Base-by-base conservation (phyloP, 1,139 yeast genomes). In the Pichia terricola region DNA sequence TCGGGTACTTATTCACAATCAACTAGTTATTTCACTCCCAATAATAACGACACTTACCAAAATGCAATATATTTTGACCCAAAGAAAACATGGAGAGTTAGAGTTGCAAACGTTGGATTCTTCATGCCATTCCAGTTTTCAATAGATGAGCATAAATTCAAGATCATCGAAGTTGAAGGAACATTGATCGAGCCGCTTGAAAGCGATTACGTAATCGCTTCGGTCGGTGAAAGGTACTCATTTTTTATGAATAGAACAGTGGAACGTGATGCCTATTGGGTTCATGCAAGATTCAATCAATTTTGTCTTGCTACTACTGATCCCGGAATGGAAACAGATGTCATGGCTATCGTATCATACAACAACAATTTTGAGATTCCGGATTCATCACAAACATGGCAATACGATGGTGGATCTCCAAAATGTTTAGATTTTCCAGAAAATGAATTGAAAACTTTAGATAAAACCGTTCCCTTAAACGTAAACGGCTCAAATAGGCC, bases 161-260 rank as follows among this genome's bases (percentile, higher is more conserved):
- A 68, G 5, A 66, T 81, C 26, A 73, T 81, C 34, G 88, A 80
- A 58, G 74, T 78, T 16, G 89, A 81, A 57, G 85, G 86, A 36
- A 69, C 79, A 5, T 64, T 63, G 39, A 73, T 78, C 5, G 69
- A 74, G 47, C 77, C 78, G 1, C 59, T 64, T 31, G 62, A 62
- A 4, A 73, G 76, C 28, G 75, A 73, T 43, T 66, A 73, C 50
- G 53, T 81, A 28, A 72, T 73, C 46, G 58, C 81, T 26, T 72
- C 82, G 0, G 78, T 80, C 25, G 88, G 85, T 5, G 89, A 82
- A 63, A 68, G 91, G 50, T 80, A 79, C 55, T 70, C 81, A 33
- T 83, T 78, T 3, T 66, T 81, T 53, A 64, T 81, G 25, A 68
- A 66, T 33, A 72, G 86, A 28, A 71, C 85, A n/a, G 30, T 40